phyloP scores from a whole-genome alignment of 768 basidiomycete genomes.

The Leccinum sublutescens region DNA sequence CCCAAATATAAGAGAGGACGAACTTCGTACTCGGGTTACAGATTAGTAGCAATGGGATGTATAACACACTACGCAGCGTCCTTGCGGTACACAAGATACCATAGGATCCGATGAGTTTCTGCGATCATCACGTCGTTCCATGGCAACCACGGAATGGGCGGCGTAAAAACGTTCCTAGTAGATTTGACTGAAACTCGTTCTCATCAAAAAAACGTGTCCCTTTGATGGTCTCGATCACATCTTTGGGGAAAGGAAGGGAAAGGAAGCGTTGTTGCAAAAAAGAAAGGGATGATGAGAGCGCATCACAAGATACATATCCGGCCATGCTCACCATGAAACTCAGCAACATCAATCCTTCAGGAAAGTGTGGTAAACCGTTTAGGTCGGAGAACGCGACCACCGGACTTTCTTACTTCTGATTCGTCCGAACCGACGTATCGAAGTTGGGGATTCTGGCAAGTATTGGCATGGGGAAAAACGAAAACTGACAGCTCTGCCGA shows the following conservation, averaged over 20 bases:
- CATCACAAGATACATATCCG: neutral
- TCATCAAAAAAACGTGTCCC: neutral
- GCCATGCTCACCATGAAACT: neutral
- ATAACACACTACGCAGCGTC: neutral
- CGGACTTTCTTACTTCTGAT: neutral
- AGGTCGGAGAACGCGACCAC: neutral
- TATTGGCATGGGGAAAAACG: neutral
- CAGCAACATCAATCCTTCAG: neutral
- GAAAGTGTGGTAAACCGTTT: neutral
- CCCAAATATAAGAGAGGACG: neutral
- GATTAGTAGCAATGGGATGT: neutral
- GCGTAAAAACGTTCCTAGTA: neutral
- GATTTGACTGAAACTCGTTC: neutral
- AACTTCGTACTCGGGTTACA: neutral
- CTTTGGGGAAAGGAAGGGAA: neutral
- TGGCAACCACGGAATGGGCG: neutral
- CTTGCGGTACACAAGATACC: neutral
- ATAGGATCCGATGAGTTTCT: neutral
- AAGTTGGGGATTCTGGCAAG: neutral
- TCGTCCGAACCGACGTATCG: neutral
- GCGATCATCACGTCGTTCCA: neutral
- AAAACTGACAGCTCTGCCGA: neutral
- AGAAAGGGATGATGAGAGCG: neutral
- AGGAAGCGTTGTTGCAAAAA: neutral
- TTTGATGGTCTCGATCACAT: neutral